Evolutionary conservation across 805 yeast genomes (phyloP), one percentile per base, ranked within the genome.

Genomic region (Kodamaea laetipori): DNA sequence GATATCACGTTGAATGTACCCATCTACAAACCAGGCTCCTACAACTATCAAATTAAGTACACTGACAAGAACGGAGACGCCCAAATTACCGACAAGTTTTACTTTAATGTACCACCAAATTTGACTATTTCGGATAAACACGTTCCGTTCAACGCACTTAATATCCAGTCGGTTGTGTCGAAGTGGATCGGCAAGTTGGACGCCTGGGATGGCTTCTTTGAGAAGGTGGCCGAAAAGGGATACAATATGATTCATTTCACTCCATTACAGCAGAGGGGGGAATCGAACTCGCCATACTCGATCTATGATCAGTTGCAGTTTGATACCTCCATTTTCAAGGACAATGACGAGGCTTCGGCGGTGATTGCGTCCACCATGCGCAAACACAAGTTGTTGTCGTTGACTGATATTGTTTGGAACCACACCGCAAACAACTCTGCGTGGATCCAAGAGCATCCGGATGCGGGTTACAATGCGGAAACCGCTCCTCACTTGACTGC

Each of bases 201-300:
- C 1, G 63, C 77, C 10, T 92, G 98, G 98, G 78, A 79, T 44
- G 60, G 65, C 1, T 68, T 86, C 44, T 86, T 92, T 46, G 60
- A 62, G 1, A 76, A 77, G 36, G 76, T 92, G 35, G 66, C 82
- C 11, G 60, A 66, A 6, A 94, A 94, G 63, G 90, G 94, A 15
- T 92, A 92, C 69, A 94, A 94, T 63, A 88, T 92, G 97, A 72
- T 94, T 34, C 99, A 92, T 69, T 92, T 92, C 62, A 90, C 97
- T 4, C 99, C 99, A 0, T 71, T 92, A 53, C 97, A 92, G 64
- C 68, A 82, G 50, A 75, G 98, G 44, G 99, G 99, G 25, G 84
- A 76, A 48, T 86, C 96, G 1, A 78, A 90, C 61, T 90, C 97
- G 5, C 99, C 99, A 0, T 92, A 90, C 60, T 87, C 97, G 3